A percentile compares a stretch with the other conserved stretches of the same genome.
These are phyloP conservation scores for Epichloe hybrida DNA, from an alignment of 2,329 filamentous ascomycete genomes.

Conservation along the genomic window DNA sequence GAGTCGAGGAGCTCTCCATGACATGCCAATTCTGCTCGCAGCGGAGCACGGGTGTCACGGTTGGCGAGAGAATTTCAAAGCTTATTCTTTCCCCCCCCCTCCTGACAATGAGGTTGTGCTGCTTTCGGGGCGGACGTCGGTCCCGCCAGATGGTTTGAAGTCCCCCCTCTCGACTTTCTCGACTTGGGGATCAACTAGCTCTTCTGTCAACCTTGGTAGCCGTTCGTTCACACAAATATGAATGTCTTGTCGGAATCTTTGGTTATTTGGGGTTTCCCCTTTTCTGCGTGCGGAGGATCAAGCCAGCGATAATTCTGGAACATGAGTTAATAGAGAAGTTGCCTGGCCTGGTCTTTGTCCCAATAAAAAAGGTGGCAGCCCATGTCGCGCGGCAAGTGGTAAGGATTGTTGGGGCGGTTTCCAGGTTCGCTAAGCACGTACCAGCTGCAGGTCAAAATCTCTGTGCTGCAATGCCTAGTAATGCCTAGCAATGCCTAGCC, in stretches of 20 bases:
- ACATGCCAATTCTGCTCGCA: slow-evolving; percentile 25
- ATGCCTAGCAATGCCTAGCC: neutral
- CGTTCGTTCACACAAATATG: neutral
- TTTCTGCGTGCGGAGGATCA: neutral
- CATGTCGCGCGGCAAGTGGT: slow-evolving; percentile 2
- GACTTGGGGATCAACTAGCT: neutral
- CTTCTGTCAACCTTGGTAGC: neutral
- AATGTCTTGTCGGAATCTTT: neutral
- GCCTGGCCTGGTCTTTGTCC: neutral
- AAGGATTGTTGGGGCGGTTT: neutral
- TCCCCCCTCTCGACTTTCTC: neutral
- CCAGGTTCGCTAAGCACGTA: slow-evolving; percentile 4
- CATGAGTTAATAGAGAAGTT: neutral
- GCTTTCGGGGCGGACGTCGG: slow-evolving; percentile 1
- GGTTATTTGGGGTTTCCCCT: neutral
- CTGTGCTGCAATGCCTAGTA: neutral
- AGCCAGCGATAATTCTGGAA: slow-evolving; percentile 1
- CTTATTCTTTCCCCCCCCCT: neutral
- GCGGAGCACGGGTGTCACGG: neutral
- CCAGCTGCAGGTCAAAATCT: slow-evolving; percentile 3
- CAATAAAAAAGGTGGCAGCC: neutral
- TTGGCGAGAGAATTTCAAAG: neutral
- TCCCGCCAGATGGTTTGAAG: slow-evolving; percentile 1
- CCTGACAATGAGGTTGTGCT: neutral
- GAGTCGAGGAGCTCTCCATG: slow-evolving; percentile 49